These are phyloP conservation scores for Aspergillus sclerotioniger DNA, from an alignment of 495 filamentous ascomycete genomes.

Conservation along the genomic window DNA sequence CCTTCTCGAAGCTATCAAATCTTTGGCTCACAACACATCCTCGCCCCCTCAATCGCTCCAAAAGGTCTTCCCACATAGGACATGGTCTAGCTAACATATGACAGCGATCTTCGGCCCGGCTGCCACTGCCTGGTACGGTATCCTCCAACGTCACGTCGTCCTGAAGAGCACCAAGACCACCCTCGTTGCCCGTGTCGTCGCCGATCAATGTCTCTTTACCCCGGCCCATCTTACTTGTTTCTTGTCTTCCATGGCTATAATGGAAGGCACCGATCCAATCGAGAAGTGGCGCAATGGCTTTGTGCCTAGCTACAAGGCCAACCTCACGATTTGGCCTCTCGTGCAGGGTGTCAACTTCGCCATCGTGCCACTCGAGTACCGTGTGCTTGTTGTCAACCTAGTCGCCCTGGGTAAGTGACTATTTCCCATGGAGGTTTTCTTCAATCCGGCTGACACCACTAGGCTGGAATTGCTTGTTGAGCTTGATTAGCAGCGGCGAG, in stretches of 20 bases:
- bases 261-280: slow-evolving; percentile 72
- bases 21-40: background rate
- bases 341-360: slow-evolving; percentile 92
- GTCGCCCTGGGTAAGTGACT: slow-evolving; percentile 64
- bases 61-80: too few species aligned
- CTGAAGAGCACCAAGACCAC: slow-evolving; percentile 64
- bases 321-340: slow-evolving; percentile 90
- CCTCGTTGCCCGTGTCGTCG: slow-evolving; percentile 75
- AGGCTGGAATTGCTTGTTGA: slow-evolving; percentile 97
- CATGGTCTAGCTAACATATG: slow-evolving; percentile 11
- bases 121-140: slow-evolving; percentile 83
- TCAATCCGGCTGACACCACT: slow-evolving; percentile 23
- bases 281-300: slow-evolving; percentile 74
- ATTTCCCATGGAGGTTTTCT: background rate
- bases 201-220: slow-evolving; percentile 86
- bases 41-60: too few species aligned
- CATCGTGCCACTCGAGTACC: slow-evolving; percentile 79
- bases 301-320: slow-evolving; percentile 66
- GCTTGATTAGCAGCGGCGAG: slow-evolving; percentile 69
- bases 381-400: slow-evolving; percentile 86
- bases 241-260: slow-evolving; percentile 77
- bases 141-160: slow-evolving; percentile 69
- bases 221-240: slow-evolving; percentile 79
- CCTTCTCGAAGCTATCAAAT: background rate
- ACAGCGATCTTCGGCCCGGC: slow-evolving; percentile 86